These are phyloP conservation scores for Epichloe sibirici DNA, from an alignment of 2,329 filamentous ascomycete genomes.

Conservation along the genomic window DNA sequence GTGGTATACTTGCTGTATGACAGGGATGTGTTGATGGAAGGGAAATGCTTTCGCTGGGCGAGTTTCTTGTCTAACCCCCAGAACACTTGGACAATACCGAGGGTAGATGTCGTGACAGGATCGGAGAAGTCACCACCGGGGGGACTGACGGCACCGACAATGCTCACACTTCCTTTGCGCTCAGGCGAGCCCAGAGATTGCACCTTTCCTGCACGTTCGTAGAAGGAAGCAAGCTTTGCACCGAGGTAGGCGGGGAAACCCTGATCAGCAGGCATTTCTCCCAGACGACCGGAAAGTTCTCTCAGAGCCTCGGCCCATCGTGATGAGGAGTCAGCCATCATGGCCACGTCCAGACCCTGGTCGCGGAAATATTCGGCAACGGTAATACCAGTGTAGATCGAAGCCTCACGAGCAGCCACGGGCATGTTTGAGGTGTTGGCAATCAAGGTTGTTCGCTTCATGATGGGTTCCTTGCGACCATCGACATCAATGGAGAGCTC, in stretches of 20 bases:
- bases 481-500: conserved; percentile 92
- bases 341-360: conserved; percentile 92
- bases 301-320: conserved; percentile 97
- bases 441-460: conserved; percentile 98
- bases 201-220: conserved; percentile 90
- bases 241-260: conserved; percentile 97
- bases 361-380: conserved; percentile 96
- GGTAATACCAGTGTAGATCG: conserved; percentile 94
- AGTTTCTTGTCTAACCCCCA: conserved; percentile 99
- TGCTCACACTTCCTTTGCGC: conserved; percentile 84
- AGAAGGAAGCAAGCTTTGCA: conserved; percentile 96
- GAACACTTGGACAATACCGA: conserved; percentile 97
- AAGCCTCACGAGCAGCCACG: conserved; percentile 93
- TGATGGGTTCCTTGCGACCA: conserved; percentile 93
- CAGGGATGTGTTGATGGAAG: conserved; percentile 86
- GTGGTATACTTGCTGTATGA: conserved; percentile 96
- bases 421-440: conserved; percentile 99
- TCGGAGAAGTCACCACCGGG: conserved; percentile 99
- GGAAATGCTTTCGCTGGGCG: conserved; percentile 97
- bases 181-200: conserved; percentile 78
- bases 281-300: conserved; percentile 95
- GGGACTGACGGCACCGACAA: conserved; percentile 93
- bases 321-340: conserved; percentile 99
- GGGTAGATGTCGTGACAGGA: conserved; percentile 84
- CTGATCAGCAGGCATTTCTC: conserved; percentile 99